phyloP scores from a whole-genome alignment of 1,284 basidiomycete genomes.

The Mycena sp. region DNA sequence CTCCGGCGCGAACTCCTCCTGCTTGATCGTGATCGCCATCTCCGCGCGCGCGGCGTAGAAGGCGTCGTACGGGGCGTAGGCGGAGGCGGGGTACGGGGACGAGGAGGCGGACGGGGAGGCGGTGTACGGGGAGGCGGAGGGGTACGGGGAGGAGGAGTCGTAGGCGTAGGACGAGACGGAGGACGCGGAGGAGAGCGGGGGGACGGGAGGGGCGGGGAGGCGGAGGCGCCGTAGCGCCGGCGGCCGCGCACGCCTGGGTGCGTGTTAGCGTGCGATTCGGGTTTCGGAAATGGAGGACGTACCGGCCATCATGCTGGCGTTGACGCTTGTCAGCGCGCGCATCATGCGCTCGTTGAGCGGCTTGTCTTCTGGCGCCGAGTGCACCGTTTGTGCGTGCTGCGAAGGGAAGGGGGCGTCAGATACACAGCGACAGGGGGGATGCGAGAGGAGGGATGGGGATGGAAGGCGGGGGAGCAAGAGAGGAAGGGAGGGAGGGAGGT shows the following conservation, averaged over 20 bases:
- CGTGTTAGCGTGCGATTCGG: too few species aligned
- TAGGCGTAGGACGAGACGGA: background rate
- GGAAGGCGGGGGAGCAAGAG: background rate
- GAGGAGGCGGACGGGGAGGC: background rate
- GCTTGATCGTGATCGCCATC: slow-evolving; percentile 5
- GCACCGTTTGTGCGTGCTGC: slow-evolving; percentile 22
- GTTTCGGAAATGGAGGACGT: too few species aligned
- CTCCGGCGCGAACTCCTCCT: slow-evolving; percentile 8
- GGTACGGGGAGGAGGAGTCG: background rate
- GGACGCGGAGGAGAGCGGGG: background rate
- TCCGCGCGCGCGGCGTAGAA: slow-evolving; percentile 1
- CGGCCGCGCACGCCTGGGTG: slow-evolving; percentile 25
- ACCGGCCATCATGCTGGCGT: slow-evolving; percentile 30
- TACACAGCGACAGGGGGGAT: background rate
- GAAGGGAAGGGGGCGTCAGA: too few species aligned
- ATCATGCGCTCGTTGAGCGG: slow-evolving; percentile 31
- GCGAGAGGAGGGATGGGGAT: too few species aligned
- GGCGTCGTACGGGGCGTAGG: slow-evolving; percentile 6
- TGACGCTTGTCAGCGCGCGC: slow-evolving; percentile 27
- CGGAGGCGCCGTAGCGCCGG: background rate
- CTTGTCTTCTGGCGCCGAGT: slow-evolving; percentile 30
- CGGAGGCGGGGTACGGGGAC: background rate
- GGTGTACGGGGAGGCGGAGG: background rate
- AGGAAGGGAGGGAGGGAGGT: background rate
- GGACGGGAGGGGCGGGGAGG: background rate